Percentiles rank a stretch among this genome's conserved stretches.
Conservation (phyloP, 169 alveolate genomes). For the Theileria orientalis region DNA sequence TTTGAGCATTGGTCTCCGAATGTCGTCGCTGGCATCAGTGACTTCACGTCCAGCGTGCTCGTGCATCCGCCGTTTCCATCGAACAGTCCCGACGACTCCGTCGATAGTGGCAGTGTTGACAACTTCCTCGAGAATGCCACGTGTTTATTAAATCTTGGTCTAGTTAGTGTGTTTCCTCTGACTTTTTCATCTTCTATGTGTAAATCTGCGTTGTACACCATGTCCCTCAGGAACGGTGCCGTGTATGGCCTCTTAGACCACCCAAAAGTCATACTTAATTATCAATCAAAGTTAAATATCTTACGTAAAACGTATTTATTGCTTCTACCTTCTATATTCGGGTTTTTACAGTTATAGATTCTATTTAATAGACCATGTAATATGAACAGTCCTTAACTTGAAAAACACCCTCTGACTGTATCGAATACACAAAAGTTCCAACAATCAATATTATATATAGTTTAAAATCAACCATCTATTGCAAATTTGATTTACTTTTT, state of each 20-base stretch:
- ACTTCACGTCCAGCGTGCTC: constrained; percentile 55
- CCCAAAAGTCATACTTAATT: constrained; percentile 32
- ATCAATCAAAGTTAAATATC: background rate
- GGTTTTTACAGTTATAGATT: too few relatives aligned
- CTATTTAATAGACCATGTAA: too few relatives aligned
- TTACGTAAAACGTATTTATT: too few relatives aligned
- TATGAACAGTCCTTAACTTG: too few relatives aligned
- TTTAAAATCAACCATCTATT: too few relatives aligned
- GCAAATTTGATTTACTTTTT: too few relatives aligned
- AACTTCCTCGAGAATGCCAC: constrained; percentile 36
- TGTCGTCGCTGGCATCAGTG: constrained; percentile 56
- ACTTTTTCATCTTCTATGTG: constrained; percentile 9
- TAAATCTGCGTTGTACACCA: constrained; percentile 35
- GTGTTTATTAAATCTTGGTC: constrained; percentile 36
- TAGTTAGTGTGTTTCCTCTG: constrained; percentile 1
- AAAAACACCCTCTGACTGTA: too few relatives aligned
- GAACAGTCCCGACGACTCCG: constrained; percentile 33
- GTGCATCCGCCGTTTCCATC: constrained; percentile 62
- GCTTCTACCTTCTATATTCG: background rate
- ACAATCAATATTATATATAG: too few relatives aligned
- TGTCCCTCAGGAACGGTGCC: constrained; percentile 63
- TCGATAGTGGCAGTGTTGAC: constrained; percentile 40
- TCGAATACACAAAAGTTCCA: too few relatives aligned
- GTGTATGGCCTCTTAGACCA: constrained; percentile 66
- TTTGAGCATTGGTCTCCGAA: constrained; percentile 63